Percentiles rank a stretch among this genome's conserved stretches.
Evolutionary conservation across 371 early-diverging fungal genomes (phyloP).

Genomic region (Rhizoclosmatium hyalinum): DNA sequence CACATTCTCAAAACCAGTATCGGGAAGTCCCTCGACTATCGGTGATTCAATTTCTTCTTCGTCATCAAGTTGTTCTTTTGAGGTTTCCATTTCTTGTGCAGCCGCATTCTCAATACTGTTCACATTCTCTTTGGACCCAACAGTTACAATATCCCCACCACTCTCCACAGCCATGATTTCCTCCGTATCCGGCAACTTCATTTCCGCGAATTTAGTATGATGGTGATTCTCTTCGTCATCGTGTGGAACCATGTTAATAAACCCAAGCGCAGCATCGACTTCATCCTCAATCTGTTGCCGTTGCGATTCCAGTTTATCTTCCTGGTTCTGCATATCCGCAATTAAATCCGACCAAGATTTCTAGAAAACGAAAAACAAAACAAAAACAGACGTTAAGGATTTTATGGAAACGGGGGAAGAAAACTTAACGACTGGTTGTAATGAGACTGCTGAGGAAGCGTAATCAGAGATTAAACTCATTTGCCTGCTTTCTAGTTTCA

Average conservation of each 20-base stretch:
- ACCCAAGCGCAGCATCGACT: slow-evolving; percentile 27
- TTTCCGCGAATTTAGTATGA: not conserved
- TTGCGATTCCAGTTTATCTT: slow-evolving; percentile 8
- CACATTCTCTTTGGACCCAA: not conserved
- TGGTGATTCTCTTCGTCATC: not conserved
- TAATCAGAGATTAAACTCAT: not conserved
- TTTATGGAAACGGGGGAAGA: not conserved
- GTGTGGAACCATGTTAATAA: not conserved
- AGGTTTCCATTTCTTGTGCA: not conserved
- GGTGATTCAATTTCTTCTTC: not conserved
- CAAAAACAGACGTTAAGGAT: not conserved
- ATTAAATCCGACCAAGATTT: slow-evolving; percentile 29
- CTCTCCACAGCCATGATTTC: not conserved
- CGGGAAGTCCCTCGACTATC: not conserved
- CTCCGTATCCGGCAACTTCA: not conserved
- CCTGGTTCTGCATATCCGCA: slow-evolving; percentile 15
- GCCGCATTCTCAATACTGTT: not conserved
- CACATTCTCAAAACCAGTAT: not conserved
- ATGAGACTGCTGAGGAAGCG: not conserved
- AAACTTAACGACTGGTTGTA: not conserved
- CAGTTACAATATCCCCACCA: not conserved
- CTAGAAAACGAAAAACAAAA: not conserved
- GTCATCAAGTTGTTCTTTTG: not conserved
- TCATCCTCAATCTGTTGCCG: slow-evolving; percentile 16
- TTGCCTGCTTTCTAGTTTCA: not conserved